Base-by-base conservation (phyloP, 257 asterid genomes). In the Primulina huaijiensis region DNA sequence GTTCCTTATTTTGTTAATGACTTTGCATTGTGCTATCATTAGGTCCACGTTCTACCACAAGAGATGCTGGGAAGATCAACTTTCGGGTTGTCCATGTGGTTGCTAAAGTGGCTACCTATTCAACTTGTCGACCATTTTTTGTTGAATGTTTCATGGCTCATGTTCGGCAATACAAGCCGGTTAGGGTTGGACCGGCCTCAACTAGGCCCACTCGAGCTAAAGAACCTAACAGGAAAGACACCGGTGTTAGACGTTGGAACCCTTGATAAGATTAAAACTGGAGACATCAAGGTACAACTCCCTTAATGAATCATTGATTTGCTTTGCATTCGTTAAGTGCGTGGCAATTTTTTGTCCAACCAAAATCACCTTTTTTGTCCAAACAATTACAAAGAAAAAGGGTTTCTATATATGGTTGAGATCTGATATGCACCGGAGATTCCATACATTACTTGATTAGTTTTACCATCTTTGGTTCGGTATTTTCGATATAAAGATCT, bases 11-110 rank as follows among this genome's bases (percentile, higher is more conserved):
- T 70, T 65, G 37, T 17, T 55, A 12, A 69, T 43, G 38, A 65
- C 3, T 65, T 23, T 67, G 19, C 10, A 53, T 69, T 67, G 12
- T 65, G 65, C 12, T 58, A 25, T 63, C 6, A 31, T 46, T 81
- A 89, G 96, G 90, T 89, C 65, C 96, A 89, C 80, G 79, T 89
- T 75, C 86, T 89, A 77, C 96, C 96, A 79, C 83, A 76, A 78
- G 92, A 87, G 71, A 87, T 89, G 87, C 79, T 89, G 72, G 96
- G 96, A 55, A 82, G 72, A 73, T 89, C 96, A 7, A 89, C 96
- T 72, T 89, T 87, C 70, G 91, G 92, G 66, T 69, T 89, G 81
- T 82, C 90, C 72, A 89, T 89, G 92, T 81, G 84, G 83, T 73
- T 89, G 70, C 90, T 89, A 20, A 89, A 87, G 83, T 87, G 94